phyloP scores from a whole-genome alignment of 352 stramenopile species.

The Phytophthora podocarpi region DNA sequence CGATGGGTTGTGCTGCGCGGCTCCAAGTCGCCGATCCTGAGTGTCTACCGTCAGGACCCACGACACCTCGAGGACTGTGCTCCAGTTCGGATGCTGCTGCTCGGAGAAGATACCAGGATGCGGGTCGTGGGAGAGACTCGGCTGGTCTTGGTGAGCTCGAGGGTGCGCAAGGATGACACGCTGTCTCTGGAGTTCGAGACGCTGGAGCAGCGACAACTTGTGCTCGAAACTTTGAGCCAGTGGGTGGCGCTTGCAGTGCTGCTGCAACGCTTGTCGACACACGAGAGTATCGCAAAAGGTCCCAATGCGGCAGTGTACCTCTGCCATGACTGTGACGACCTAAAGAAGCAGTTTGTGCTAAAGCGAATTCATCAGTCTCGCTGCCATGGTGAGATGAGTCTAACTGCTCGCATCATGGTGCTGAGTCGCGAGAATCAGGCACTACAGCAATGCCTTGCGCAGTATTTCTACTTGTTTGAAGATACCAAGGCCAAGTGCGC shows the following conservation, averaged over 20 bases:
- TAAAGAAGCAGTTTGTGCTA: constrained; percentile 44
- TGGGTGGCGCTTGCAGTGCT: constrained; percentile 66
- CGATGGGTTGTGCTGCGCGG: constrained; percentile 67
- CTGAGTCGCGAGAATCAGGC: constrained; percentile 28
- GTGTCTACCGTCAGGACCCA: constrained; percentile 53
- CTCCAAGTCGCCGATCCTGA: constrained; percentile 62
- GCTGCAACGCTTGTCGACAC: constrained; percentile 47
- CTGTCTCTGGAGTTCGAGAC: constrained; percentile 57
- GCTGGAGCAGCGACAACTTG: constrained; percentile 41
- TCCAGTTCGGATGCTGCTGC: constrained; percentile 56
- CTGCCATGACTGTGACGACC: constrained; percentile 44
- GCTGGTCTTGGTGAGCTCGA: constrained; percentile 56
- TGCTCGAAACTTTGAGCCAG: constrained; percentile 55
- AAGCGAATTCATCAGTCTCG: constrained; percentile 51
- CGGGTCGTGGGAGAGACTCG: constrained; percentile 46
- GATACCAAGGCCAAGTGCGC: constrained; percentile 47
- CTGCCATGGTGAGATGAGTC: constrained; percentile 42
- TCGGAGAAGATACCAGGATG: constrained; percentile 55
- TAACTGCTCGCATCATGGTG: constrained; percentile 47
- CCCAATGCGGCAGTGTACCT: constrained; percentile 62
- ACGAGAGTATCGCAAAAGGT: constrained; percentile 55
- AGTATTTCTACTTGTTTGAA: constrained; percentile 69
- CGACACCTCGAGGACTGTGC: constrained; percentile 6
- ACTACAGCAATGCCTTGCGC: constrained; percentile 50
- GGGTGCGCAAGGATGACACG: constrained; percentile 60